phyloP scores from a whole-genome alignment of 192 early-diverging fungal genomes.

The Dissophora ornata region DNA sequence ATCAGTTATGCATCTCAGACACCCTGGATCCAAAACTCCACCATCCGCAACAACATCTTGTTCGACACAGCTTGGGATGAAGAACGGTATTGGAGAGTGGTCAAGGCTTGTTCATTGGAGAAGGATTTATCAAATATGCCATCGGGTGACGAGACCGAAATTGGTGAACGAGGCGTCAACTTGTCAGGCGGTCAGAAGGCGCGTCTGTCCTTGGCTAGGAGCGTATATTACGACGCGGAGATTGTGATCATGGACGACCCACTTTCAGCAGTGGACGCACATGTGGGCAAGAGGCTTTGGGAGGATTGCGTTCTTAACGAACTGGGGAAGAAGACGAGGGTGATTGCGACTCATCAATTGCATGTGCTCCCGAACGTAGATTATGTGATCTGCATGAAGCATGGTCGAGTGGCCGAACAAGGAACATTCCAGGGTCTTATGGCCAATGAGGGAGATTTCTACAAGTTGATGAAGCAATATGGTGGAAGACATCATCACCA shows the following conservation, averaged over 20 bases:
- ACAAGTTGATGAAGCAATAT: constrained; percentile 74
- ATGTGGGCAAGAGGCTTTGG: constrained; percentile 64
- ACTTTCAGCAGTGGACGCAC: constrained; percentile 90
- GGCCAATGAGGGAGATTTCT: constrained; percentile 65
- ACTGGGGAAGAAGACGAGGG: constrained; percentile 73
- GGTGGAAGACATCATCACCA: constrained; percentile 56
- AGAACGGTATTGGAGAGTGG: constrained; percentile 59
- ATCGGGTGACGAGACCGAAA: constrained; percentile 63
- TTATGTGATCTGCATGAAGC: constrained; percentile 74
- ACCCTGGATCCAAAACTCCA: constrained; percentile 91
- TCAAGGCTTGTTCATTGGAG: constrained; percentile 67
- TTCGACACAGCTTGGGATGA: constrained; percentile 75
- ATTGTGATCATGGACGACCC: constrained; percentile 87
- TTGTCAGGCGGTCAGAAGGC: constrained; percentile 94
- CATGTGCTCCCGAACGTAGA: constrained; percentile 78
- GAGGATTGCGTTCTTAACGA: constrained; percentile 42
- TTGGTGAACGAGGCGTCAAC: constrained; percentile 87
- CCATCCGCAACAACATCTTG: constrained; percentile 73
- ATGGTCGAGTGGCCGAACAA: constrained; percentile 76
- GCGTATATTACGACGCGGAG: constrained; percentile 77
- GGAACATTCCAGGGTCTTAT: constrained; percentile 78
- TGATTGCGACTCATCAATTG: constrained; percentile 87
- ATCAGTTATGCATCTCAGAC: constrained; percentile 85
- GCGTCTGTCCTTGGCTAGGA: constrained; percentile 85
- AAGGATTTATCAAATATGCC: constrained; percentile 69